Evolutionary conservation across 345 rosid genomes (phyloP).

Genomic region (Eucalyptus coolabah): DNA sequence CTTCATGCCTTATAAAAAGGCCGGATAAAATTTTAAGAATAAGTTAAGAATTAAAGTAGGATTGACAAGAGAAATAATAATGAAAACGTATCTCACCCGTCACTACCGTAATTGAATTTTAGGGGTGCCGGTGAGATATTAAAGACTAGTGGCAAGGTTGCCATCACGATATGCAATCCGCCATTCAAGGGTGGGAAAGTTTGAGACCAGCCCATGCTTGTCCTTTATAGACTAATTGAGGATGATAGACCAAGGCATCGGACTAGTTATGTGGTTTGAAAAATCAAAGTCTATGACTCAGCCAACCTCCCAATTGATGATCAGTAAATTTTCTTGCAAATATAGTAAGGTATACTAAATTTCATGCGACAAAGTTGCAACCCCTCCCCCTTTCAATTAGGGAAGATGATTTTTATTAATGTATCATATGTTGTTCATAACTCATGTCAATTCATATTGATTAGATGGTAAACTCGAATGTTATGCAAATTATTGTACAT

Average conservation of each 20-base stretch:
- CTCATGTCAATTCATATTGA: neutral
- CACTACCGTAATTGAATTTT: neutral
- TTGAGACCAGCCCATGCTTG: neutral
- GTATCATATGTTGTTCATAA: neutral
- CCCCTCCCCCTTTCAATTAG: neutral
- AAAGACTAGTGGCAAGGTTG: neutral
- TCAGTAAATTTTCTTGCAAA: neutral
- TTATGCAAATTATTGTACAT: neutral
- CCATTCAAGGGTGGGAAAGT: neutral
- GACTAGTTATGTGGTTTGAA: too few relatives aligned
- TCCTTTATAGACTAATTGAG: neutral
- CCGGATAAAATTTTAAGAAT: rapidly evolving
- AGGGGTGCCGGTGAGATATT: neutral
- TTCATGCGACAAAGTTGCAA: neutral
- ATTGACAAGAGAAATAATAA: too few relatives aligned
- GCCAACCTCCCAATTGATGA: rapidly evolving
- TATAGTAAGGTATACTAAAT: neutral
- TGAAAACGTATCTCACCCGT: neutral
- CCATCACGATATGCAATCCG: neutral
- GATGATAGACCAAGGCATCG: neutral
- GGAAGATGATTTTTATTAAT: neutral
- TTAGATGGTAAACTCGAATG: neutral
- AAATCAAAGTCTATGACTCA: neutral
- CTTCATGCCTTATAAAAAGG: too few relatives aligned
- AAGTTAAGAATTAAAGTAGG: rapidly evolving